Base-by-base conservation (phyloP, 169 alveolate species). In the Plasmodium gonderi region DNA sequence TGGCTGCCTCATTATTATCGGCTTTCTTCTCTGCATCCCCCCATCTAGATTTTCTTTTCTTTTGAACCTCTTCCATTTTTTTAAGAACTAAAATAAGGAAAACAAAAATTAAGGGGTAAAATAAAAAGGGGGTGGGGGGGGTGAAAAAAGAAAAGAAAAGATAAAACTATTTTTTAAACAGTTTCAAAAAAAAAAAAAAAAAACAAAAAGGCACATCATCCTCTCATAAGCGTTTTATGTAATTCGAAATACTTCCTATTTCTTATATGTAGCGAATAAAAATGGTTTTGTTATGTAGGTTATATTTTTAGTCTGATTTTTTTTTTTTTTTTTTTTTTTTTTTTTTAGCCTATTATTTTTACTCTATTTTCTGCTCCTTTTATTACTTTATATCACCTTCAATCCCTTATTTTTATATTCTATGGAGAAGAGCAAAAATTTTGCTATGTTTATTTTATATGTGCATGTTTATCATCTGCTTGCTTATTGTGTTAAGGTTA, bases 41-140 rank as follows among this genome's bases (percentile, higher is more conserved):
- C 94, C 94, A 89, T 68, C 94, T 89, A 23, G 94, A 77, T 45
- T 68, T 60, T 64, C 90, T 89, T 77, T 78, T 89, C 77, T 89
- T 76, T 49, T 64, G 80, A 44, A 42, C 23, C 31, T 89, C 90
- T 31, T 89, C 90, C 94, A 89, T 89, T 85, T 36, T 31, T 20
- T 26, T 17, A 14, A 49, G 31, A 33, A 4, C 23, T 29, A n/a
- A 69, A 47, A 51, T 72, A 0, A 60, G 42, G 8, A 85, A 54
- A 72, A 85, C 60, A 74, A 47, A 36, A 38, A 29, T 5, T 64
- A 72, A 69, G 17, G 6, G n/a, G 51, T 3, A 26, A 45, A 8
- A 77, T 5, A 45, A 9, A 45, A 45, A 45, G 38, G 12, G 47
- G 14, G 9, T 2, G 23, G 14, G 14, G 38, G 12, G 47, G 14